These are phyloP conservation scores for Ciborinia camelliae DNA, from an alignment of 2,329 filamentous ascomycete species.

Conservation along the genomic window DNA sequence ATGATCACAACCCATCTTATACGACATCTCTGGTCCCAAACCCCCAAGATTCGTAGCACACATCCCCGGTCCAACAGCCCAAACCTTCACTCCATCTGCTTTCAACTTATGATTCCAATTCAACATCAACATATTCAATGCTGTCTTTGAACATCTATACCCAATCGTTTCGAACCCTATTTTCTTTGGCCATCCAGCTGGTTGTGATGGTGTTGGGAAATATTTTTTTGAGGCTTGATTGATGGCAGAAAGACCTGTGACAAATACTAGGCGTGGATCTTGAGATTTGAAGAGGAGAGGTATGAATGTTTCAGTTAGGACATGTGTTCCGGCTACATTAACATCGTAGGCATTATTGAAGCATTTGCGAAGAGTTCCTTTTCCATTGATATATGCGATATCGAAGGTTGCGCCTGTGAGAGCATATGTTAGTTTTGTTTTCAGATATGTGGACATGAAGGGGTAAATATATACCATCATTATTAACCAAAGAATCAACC, in stretches of 20 bases:
- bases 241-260: slow-evolving; percentile 43
- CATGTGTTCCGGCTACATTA: slow-evolving; percentile 36
- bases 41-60: slow-evolving; percentile 47
- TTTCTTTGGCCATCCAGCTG: slow-evolving; percentile 44
- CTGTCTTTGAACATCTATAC: slow-evolving; percentile 45
- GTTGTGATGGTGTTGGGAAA: slow-evolving; percentile 25
- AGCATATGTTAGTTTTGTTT: slow-evolving; percentile 3
- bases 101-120: slow-evolving; percentile 45
- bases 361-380: slow-evolving; percentile 32
- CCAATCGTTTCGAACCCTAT: slow-evolving; percentile 30
- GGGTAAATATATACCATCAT: slow-evolving; percentile 26
- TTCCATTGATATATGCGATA: slow-evolving; percentile 32
- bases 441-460: neutral
- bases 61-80: slow-evolving; percentile 46
- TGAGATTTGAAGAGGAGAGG: slow-evolving; percentile 42
- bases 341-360: slow-evolving; percentile 34
- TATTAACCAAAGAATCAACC: slow-evolving; percentile 29
- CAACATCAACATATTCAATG: slow-evolving; percentile 49
- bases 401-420: slow-evolving; percentile 34
- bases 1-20: slow-evolving; percentile 35
- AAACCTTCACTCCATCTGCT: slow-evolving; percentile 51
- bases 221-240: slow-evolving; percentile 31
- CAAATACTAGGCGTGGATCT: slow-evolving; percentile 46
- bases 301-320: slow-evolving; percentile 37
- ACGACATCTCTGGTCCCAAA: slow-evolving; percentile 20